Conservation (phyloP, 1,139 yeast species). For the Lodderomyces parapsilosis region DNA sequence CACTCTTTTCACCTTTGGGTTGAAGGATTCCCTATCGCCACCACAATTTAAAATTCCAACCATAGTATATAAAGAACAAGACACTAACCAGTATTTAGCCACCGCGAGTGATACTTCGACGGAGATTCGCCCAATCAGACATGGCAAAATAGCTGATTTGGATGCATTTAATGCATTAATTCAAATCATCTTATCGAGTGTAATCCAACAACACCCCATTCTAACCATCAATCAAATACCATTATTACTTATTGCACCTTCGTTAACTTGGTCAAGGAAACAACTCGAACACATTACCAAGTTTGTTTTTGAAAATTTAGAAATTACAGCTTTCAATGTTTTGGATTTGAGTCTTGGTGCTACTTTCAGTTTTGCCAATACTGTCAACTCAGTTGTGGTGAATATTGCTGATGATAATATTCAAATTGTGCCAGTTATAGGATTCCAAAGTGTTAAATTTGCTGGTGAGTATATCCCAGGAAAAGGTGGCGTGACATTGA, state of each 20-base stretch:
- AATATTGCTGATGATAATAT: slow-evolving; percentile 78
- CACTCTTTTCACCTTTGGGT: slow-evolving; percentile 78
- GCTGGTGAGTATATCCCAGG: slow-evolving; percentile 48
- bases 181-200: slow-evolving; percentile 58
- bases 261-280: slow-evolving; percentile 66
- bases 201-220: slow-evolving; percentile 50
- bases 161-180: slow-evolving; percentile 72
- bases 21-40: slow-evolving; percentile 75
- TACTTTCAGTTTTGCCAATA: slow-evolving; percentile 64
- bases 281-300: slow-evolving; percentile 70
- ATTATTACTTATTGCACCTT: slow-evolving; percentile 57
- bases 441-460: slow-evolving; percentile 58
- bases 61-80: slow-evolving; percentile 58
- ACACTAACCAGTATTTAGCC: slow-evolving; percentile 41
- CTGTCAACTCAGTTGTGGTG: slow-evolving; percentile 64
- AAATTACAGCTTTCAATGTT: slow-evolving; percentile 71
- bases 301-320: slow-evolving; percentile 71
- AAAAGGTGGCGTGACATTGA: slow-evolving; percentile 66
- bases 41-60: slow-evolving; percentile 79
- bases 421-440: slow-evolving; percentile 77
- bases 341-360: slow-evolving; percentile 71
- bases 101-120: slow-evolving; percentile 24
- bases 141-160: slow-evolving; percentile 63
- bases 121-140: slow-evolving; percentile 60
- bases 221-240: slow-evolving; percentile 49